Evolutionary conservation across 345 rosid species (phyloP).

Genomic region (Brassica rapa): DNA sequence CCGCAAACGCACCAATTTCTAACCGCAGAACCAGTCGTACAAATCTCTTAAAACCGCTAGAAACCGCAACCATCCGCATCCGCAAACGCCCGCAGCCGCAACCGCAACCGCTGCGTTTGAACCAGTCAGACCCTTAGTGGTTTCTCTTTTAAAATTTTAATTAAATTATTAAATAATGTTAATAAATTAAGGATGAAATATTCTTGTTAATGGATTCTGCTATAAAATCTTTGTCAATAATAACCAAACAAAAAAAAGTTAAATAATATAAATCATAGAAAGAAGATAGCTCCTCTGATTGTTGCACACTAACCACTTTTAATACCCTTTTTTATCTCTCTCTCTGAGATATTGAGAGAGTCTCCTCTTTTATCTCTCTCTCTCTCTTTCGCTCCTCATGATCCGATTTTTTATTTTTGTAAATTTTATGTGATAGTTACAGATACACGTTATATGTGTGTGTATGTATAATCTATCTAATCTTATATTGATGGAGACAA

Average conservation of each 20-base stretch:
- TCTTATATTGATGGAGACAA: constrained; percentile 35
- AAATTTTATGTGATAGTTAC: constrained; percentile 29
- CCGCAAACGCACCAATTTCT: too few relatives aligned
- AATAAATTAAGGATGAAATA: not conserved
- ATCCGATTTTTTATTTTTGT: constrained; percentile 21
- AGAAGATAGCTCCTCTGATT: constrained; percentile 31
- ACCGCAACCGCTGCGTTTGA: too few relatives aligned
- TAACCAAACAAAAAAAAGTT: not conserved
- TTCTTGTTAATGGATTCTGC: not conserved
- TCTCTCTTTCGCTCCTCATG: constrained; percentile 31
- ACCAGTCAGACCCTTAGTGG: too few relatives aligned
- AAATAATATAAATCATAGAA: constrained; percentile 32
- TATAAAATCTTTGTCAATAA: constrained; percentile 22
- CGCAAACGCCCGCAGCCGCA: too few relatives aligned
- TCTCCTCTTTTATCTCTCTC: not conserved
- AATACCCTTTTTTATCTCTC: constrained; percentile 1
- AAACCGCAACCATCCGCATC: too few relatives aligned
- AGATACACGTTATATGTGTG: constrained; percentile 38
- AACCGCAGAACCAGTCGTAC: too few relatives aligned
- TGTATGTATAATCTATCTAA: constrained; percentile 11
- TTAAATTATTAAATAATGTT: not conserved
- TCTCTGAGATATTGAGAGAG: constrained; percentile 38
- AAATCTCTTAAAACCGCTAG: too few relatives aligned
- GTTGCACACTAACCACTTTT: constrained; percentile 37
- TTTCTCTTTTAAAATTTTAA: not conserved